Percentiles rank a stretch among this genome's conserved stretches.
phyloP scores from a whole-genome alignment of 2,329 filamentous ascomycete genomes.

The Phaeosphaeria sp. region DNA sequence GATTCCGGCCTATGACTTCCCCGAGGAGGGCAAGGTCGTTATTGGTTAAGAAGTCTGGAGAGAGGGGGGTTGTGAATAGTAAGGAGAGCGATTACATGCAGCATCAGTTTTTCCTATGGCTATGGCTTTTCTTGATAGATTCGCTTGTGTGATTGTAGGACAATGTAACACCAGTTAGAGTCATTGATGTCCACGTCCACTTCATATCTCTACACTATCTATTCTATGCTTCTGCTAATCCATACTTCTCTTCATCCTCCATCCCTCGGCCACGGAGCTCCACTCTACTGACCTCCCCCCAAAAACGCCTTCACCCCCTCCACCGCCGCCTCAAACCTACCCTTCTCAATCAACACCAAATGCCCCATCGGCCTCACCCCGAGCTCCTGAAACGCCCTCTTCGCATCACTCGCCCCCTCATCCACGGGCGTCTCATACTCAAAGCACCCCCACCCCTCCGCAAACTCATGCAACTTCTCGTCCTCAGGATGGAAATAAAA shows the following conservation, averaged over 20 bases:
- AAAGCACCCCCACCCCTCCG: constrained; percentile 72
- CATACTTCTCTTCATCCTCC: background rate
- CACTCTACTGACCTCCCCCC: constrained; percentile 42
- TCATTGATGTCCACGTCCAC: constrained; percentile 15
- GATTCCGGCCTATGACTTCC: constrained; percentile 91
- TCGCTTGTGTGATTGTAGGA: constrained; percentile 39
- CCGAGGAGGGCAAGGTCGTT: constrained; percentile 83
- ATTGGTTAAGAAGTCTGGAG: constrained; percentile 74
- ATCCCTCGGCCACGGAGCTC: background rate
- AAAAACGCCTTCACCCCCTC: constrained; percentile 79
- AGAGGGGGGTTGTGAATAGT: constrained; percentile 4
- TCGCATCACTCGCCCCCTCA: constrained; percentile 85
- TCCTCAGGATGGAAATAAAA: constrained; percentile 98
- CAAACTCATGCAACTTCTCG: constrained; percentile 82
- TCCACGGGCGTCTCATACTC: constrained; percentile 79
- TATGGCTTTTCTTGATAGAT: constrained; percentile 26
- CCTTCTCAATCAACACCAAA: constrained; percentile 84
- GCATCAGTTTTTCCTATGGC: constrained; percentile 5
- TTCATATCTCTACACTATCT: background rate
- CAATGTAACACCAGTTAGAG: constrained; percentile 48
- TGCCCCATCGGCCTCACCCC: constrained; percentile 85
- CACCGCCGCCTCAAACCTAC: constrained; percentile 77
- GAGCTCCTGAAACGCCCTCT: constrained; percentile 91
- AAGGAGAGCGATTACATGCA: constrained; percentile 27
- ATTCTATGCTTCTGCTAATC: background rate